phyloP scores from a whole-genome alignment of 169 alveolate species.

The Plasmodium sp. region DNA sequence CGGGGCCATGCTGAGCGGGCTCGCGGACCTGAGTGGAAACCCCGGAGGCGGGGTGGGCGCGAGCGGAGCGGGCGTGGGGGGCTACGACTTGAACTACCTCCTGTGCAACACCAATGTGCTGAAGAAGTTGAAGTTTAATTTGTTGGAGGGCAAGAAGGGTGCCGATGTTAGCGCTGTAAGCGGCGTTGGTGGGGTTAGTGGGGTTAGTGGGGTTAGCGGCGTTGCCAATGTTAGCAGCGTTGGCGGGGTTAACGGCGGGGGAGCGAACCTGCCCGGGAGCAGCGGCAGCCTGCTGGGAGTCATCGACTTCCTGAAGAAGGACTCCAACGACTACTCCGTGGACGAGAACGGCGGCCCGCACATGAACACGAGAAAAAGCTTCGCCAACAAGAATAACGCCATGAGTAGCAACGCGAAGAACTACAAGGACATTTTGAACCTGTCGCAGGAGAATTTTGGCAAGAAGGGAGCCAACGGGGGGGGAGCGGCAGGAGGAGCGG shows the following conservation, averaged over 20 bases:
- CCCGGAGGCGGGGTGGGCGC: neutral
- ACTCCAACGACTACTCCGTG: slow-evolving; percentile 8
- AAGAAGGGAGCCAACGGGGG: slow-evolving; percentile 7
- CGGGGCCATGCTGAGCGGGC: neutral
- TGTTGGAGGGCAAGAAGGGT: slow-evolving; percentile 32
- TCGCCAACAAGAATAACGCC: slow-evolving; percentile 7
- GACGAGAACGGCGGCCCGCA: slow-evolving; percentile 10
- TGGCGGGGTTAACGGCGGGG: neutral
- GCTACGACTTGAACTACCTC: slow-evolving; percentile 19
- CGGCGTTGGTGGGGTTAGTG: too few species aligned
- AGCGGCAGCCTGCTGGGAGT: neutral
- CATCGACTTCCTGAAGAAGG: slow-evolving; percentile 22
- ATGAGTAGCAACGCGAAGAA: slow-evolving; percentile 13
- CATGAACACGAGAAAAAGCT: neutral
- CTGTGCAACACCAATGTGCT: slow-evolving; percentile 31
- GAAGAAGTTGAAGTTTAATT: slow-evolving; percentile 33
- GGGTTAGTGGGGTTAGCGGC: neutral
- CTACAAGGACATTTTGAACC: slow-evolving; percentile 35
- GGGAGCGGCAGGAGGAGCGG: neutral
- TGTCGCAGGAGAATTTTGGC: slow-evolving; percentile 44
- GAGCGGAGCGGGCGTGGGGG: neutral
- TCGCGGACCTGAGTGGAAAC: neutral
- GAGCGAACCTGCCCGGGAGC: neutral
- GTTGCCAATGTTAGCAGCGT: neutral
- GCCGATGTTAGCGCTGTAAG: neutral